These are phyloP conservation scores for Lipomyces spencermartinsiae DNA, from an alignment of 805 yeast genomes.

Conservation along the genomic window DNA sequence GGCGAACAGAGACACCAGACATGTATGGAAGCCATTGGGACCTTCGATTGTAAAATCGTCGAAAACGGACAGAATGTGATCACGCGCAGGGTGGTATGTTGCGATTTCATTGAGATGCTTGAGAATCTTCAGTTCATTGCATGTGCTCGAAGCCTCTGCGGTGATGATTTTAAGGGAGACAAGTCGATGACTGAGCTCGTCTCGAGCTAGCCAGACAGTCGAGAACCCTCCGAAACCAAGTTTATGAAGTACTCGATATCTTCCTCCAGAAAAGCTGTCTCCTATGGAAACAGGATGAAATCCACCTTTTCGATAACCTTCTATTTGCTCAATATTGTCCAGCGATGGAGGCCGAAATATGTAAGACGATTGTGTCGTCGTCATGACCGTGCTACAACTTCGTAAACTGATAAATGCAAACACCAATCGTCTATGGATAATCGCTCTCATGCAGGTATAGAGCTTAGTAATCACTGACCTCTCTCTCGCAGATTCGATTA, in stretches of 20 bases:
- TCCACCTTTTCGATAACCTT: slow-evolving; percentile 90
- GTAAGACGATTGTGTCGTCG: no score
- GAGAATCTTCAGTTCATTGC: slow-evolving; percentile 93
- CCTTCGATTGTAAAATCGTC: slow-evolving; percentile 89
- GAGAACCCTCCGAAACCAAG: slow-evolving; percentile 99
- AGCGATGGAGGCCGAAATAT: no score
- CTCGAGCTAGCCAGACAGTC: slow-evolving; percentile 89
- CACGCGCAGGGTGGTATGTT: slow-evolving; percentile 77
- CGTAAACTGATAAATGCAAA: no score
- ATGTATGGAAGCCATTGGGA: slow-evolving; percentile 89
- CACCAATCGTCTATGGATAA: no score
- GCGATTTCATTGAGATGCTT: slow-evolving; percentile 69
- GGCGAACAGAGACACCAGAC: slow-evolving; percentile 68
- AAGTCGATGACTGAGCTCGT: slow-evolving; percentile 56
- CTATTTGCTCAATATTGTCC: slow-evolving; percentile 35
- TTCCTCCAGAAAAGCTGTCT: slow-evolving; percentile 74
- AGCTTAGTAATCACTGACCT: no score
- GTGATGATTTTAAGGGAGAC: slow-evolving; percentile 95
- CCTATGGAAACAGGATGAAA: slow-evolving; percentile 94
- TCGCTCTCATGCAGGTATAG: no score
- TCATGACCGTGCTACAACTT: no score
- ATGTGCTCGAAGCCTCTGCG: slow-evolving; percentile 87
- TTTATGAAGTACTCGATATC: slow-evolving; percentile 82
- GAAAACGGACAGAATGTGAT: slow-evolving; percentile 75
- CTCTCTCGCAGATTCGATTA: no score